Evolutionary conservation across 768 basidiomycete genomes (phyloP), one percentile per base, ranked within the genome.

Genomic region (Pulveroboletus sp.): DNA sequence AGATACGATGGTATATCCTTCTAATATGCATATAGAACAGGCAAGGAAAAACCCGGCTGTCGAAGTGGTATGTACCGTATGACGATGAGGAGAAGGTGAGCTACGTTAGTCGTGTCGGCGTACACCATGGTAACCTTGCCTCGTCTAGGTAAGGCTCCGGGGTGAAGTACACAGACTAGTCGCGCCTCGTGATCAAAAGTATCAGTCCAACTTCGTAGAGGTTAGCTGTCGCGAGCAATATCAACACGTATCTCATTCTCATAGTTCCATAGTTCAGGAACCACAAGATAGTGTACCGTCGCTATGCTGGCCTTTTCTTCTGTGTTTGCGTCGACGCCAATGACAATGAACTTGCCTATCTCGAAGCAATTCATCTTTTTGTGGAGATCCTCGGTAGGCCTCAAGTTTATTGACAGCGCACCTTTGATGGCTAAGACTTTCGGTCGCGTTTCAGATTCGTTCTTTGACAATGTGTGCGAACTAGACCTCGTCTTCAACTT

Each of bases 391-490:
- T 99, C 17, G 95, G 95, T 95, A 47, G 42, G 87, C 65, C 32
- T 23, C 4, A 21, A 17, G 27, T 17, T 29, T 34, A 11, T 23
- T 25, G 32, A 29, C 41, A 19, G 20, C 25, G 42, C 20, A 25
- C n/a, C 25, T 40, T 45, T 2, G 25, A 34, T 17, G 2, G 6
- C 43, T 52, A 43, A 39, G 19, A 1, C 2, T 4, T 25, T 49
- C 25, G 44, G 23, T 13, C n/a, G 19, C 11, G 49, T 43, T 20
- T 24, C 49, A 97, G 95, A 98, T 65, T 84, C 94, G 0, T 99
- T 98, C 76, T 99, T 99, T 62, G 94, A 97, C 64, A 98, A 99
- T 58, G 97, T 99, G 2, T 97, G 97, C 72, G 94, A 97, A 68
- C 75, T 97, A 25, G 97, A 98, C 64, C 80, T 99, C 1, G 97